Base-by-base conservation (phyloP, 768 basidiomycete species). In the Phlegmacium glaucopus region DNA sequence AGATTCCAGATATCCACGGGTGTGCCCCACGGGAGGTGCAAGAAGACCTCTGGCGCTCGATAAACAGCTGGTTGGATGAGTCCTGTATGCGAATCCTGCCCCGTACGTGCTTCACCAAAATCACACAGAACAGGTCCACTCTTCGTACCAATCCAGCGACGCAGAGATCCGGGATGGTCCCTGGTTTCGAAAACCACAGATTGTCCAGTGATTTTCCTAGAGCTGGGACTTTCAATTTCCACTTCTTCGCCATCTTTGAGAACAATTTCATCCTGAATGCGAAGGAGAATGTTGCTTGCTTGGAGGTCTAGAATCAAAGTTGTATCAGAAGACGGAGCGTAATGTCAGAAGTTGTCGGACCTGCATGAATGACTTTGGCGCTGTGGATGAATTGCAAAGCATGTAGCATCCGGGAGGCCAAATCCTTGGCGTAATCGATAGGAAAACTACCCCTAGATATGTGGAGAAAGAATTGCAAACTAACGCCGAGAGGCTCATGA, bases 1-100 rank as follows among this genome's bases (percentile, higher is more conserved):
- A 64, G 28, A 46, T 57, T 65, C 64, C 66, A 67, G n/a, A 67
- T 59, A 49, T 67, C 65, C 4, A 62, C 57, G 22, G 47, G 46
- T 28, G 52, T 35, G 34, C 51, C 41, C 65, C 65, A 67, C 9
- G 59, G 57, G 6, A 59, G 29, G 8, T 47, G 37, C 8, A 67
- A 48, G 39, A 64, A 52, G 13, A 67, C 60, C 44, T 67, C 66
- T 15, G 62, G 64, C 9, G 63, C 55, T 9, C 66, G 61, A 47
- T 61, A 63, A 2, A 18, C 41, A 39, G 43, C 25, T 25, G 65
- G 65, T 45, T 65, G 62, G 39, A 61, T 60, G 22, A 17, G 10
- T 13, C n/a, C 35, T 18, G 37, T 40, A 26, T 58, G 47, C 7
- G 25, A 42, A 13, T 49, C 11, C 18, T 50, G 38, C 10, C 56